Base-by-base conservation (phyloP, 352 stramenopile genomes). In the Globisporangium camurandrum region DNA sequence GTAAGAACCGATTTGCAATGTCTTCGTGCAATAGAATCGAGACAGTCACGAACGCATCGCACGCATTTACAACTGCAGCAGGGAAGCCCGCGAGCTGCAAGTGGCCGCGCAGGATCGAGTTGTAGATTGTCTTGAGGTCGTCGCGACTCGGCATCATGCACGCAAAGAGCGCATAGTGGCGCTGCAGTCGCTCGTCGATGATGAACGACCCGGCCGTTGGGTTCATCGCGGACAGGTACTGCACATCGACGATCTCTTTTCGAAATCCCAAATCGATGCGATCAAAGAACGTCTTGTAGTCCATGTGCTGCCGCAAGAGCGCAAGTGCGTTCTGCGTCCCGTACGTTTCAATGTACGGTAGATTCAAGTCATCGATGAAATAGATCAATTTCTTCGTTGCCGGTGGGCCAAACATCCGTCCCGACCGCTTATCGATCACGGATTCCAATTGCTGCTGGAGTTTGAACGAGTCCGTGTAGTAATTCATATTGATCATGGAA, bases 401-500 rank as follows among this genome's bases (percentile, higher is more conserved):
- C 2, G 95, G 93, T 2, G 95, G 95, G 8, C 95, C 95, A 55
- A 98, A 98, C 65, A 96, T 96, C 24, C 92, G 77, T 0, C 95
- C 94, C 2, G 89, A 97, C 30, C 94, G 84, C 67, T 98, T 98
- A 61, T 98, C 95, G 55, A 98, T 98, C 31, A 97, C 92, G 0
- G 95, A 90, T 62, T 98, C 95, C 22, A 98, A 67, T 54, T 98
- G 94, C 51, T 96, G 83, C 57, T 97, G 92, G 8, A 98, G 62
- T 42, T 95, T 97, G 61, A 85, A 95, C 20, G 88, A 97, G 59
- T 97, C 88, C 3, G 88, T 97, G 69, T 97, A 98, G 69, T 97
- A 98, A 56, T 95, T 98, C 94, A 98, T 98, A 67, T 97, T 97
- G 67, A 98, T 97, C 56, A 85, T 97, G 46, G 92, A 96, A 64